Conservation (phyloP, 208 protist species). For the Acanthamoeba healyi region DNA sequence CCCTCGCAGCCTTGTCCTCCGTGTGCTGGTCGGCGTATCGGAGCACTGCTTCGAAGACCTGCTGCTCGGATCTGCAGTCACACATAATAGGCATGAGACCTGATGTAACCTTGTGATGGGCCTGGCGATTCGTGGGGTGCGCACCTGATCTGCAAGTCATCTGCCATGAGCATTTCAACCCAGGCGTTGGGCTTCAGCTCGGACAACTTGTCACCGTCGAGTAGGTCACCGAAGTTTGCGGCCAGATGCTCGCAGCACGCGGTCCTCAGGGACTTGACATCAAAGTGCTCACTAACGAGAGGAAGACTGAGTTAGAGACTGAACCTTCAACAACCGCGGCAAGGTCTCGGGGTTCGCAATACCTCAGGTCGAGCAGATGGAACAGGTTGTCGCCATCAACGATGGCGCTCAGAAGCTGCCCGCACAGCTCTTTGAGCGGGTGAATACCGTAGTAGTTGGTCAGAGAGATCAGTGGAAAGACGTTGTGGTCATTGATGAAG, state of each 20-base stretch:
- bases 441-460: constrained; percentile 72
- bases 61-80: constrained; percentile 10
- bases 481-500: constrained; percentile 41
- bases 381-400: constrained; percentile 60
- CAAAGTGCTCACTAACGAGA: background rate
- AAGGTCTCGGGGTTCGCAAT: background rate
- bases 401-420: constrained; percentile 9
- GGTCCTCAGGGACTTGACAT: background rate
- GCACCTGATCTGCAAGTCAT: constrained; percentile 65
- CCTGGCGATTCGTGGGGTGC: background rate
- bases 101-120: no score
- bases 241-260: constrained; percentile 61
- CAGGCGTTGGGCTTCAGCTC: constrained; percentile 29
- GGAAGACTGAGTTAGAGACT: background rate
- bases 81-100: background rate
- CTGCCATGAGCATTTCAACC: constrained; percentile 35
- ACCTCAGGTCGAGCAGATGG: constrained; percentile 41
- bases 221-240: constrained; percentile 35
- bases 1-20: background rate
- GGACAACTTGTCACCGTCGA: background rate
- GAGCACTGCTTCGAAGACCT: constrained; percentile 45
- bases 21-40: constrained; percentile 20
- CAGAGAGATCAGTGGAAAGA: constrained; percentile 17
- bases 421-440: constrained; percentile 68
- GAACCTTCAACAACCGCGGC: background rate